A percentile compares a stretch with the other conserved stretches of the same genome.
Evolutionary conservation across 768 basidiomycete genomes (phyloP).

Genomic region (Dentipellis fragilis): DNA sequence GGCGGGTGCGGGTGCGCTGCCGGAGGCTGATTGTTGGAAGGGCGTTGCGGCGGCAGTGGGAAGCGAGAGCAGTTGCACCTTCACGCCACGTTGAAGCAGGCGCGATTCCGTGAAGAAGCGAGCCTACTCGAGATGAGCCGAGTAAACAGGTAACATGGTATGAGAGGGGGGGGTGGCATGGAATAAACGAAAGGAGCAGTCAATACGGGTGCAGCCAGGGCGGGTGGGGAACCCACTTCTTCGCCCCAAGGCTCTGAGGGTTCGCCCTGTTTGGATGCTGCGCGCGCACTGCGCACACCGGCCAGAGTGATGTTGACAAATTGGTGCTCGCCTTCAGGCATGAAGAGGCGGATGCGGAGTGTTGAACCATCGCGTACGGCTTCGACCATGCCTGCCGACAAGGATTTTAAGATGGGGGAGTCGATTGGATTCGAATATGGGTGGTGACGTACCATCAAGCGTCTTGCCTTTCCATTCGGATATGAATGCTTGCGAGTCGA

Average conservation of each 20-base stretch:
- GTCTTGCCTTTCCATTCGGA: conserved; percentile 86
- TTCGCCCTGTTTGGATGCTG: conserved; percentile 64
- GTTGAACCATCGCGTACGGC: conserved; percentile 90
- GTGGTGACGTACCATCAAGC: conserved; percentile 56
- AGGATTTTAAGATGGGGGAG: neutral
- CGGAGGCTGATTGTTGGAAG: conserved; percentile 52
- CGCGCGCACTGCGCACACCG: conserved; percentile 69
- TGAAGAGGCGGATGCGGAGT: conserved; percentile 75
- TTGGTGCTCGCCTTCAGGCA: conserved; percentile 87
- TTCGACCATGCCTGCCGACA: conserved; percentile 71
- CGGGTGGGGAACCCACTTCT: conserved; percentile 46
- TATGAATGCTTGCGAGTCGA: conserved; percentile 82
- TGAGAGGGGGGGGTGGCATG: neutral
- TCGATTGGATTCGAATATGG: neutral
- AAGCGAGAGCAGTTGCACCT: conserved; percentile 68
- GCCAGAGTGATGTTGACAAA: conserved; percentile 79
- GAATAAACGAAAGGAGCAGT: neutral
- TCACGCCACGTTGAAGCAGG: conserved; percentile 70
- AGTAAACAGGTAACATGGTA: neutral
- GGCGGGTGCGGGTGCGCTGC: conserved; percentile 51
- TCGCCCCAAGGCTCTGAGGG: conserved; percentile 78
- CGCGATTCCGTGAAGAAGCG: conserved; percentile 90
- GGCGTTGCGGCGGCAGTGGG: conserved; percentile 73
- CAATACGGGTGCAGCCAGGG: neutral
- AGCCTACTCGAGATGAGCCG: conserved; percentile 37